phyloP scores from a whole-genome alignment of 768 basidiomycete species.

The Brasilioporus rufonigricans region DNA sequence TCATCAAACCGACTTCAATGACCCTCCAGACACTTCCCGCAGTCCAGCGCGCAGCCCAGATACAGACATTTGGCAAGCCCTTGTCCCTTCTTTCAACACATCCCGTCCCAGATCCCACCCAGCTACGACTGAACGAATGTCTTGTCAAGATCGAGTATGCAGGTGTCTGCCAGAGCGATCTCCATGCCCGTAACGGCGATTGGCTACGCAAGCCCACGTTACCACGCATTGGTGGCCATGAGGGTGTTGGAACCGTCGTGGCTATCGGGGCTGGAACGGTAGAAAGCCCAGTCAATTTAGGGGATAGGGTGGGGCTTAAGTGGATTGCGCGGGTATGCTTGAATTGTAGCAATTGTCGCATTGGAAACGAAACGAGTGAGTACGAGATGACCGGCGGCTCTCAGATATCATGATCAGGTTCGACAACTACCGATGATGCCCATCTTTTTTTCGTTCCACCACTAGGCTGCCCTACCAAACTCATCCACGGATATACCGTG shows the following conservation, averaged over 20 bases:
- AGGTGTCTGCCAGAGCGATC: constrained; percentile 43
- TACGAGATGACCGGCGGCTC: neutral
- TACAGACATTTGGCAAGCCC: constrained; percentile 15
- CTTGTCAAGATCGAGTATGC: constrained; percentile 42
- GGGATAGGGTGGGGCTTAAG: constrained; percentile 44
- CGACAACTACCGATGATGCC: neutral
- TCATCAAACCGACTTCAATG: neutral
- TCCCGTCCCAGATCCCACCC: constrained; percentile 14
- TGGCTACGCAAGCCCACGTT: constrained; percentile 31
- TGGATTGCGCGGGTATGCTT: constrained; percentile 41
- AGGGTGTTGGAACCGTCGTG: constrained; percentile 45
- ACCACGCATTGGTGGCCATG: constrained; percentile 42
- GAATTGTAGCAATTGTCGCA: constrained; percentile 40
- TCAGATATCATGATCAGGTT: neutral
- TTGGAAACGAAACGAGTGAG: constrained; percentile 35
- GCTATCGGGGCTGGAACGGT: constrained; percentile 39
- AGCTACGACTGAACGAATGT: constrained; percentile 26
- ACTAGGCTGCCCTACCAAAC: constrained; percentile 11
- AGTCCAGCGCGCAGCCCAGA: constrained; percentile 28
- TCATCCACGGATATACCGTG: constrained; percentile 35
- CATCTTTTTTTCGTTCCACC: neutral
- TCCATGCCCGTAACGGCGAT: constrained; percentile 41
- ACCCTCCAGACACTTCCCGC: constrained; percentile 7
- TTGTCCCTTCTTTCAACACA: constrained; percentile 10
- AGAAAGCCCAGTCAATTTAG: constrained; percentile 33